Evolutionary conservation across 352 stramenopile genomes (phyloP), one percentile per base, ranked within the genome.

Genomic region (Globisporangium spinosum): DNA sequence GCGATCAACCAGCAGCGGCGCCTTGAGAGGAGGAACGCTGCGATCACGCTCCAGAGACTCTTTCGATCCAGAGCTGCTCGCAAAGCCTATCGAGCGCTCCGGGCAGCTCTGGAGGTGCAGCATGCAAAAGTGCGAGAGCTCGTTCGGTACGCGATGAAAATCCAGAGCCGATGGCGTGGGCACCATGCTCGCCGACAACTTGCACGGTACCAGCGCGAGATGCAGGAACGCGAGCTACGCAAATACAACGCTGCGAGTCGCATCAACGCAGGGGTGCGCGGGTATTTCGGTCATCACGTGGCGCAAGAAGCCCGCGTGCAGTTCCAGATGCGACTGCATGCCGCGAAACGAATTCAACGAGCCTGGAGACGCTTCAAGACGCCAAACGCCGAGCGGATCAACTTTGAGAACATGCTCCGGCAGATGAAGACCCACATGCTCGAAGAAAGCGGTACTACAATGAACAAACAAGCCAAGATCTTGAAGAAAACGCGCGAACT

Each of bases 161-260:
- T 94, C 12, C 86, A 94, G 63, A 83, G 82, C 57, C 79, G 81
- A 32, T 94, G 86, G 86, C 70, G 86, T 22, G 84, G 84, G 0
- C 75, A 89, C 43, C 49, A 60, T 25, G 78, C 69, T 22, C 74
- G 86, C 27, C 69, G 74, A 7, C 70, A 86, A 22, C 34, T 91
- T 8, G 15, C 53, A 53, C 67, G 73, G 27, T 71, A 75, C 12
- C 72, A 77, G 5, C 69, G 66, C 17, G 73, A 78, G 25, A 76
- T 75, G 56, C 54, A 73, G 25, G 62, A 72, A 20, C 75, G 75
- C 0, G 76, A 88, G 45, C 34, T 61, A 23, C 70, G 68, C 17
- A 75, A 69, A 23, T 38, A 78, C 22, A 68, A 73, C n/a, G 79
- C 85, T 62, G 85, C 85, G 2, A 93, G 77, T 34, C 71, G 69